Percentiles rank a stretch among this genome's conserved stretches.
These are phyloP conservation scores for Physocladia obscura DNA, from an alignment of 192 early-diverging fungal species.

Conservation along the genomic window DNA sequence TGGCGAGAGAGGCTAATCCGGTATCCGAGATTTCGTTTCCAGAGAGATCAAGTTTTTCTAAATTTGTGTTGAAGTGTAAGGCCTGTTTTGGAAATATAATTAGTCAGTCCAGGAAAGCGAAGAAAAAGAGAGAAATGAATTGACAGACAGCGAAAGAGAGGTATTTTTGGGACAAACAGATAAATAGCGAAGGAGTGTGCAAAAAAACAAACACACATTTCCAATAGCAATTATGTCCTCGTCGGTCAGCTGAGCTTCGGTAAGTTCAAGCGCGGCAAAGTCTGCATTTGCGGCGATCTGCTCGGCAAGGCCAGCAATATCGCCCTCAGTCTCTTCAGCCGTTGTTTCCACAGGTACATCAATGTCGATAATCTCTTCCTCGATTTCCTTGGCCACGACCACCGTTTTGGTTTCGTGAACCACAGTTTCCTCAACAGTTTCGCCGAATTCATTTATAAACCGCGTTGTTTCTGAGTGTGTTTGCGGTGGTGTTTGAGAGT, in stretches of 20 bases:
- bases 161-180: neutral
- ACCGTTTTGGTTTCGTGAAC: neutral
- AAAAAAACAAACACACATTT: neutral
- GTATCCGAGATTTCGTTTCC: conserved; percentile 41
- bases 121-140: neutral
- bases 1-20: conserved; percentile 42
- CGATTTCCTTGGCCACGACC: neutral
- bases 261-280: conserved; percentile 8
- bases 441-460: neutral
- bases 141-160: neutral
- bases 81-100: neutral
- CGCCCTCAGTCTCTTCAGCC: neutral
- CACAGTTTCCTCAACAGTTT: neutral
- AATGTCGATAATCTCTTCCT: neutral
- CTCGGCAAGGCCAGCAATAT: neutral
- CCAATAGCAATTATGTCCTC: conserved; percentile 3
- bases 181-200: neutral
- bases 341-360: neutral
- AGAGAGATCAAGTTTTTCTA: conserved; percentile 38
- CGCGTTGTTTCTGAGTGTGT: neutral
- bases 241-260: neutral
- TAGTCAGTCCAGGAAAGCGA: neutral
- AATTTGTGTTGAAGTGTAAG: conserved; percentile 25
- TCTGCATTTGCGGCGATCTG: conserved; percentile 2
- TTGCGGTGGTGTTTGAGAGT: neutral